Conservation (phyloP, 2,329 filamentous ascomycete genomes). For the Aspergillus quadrilineatus region DNA sequence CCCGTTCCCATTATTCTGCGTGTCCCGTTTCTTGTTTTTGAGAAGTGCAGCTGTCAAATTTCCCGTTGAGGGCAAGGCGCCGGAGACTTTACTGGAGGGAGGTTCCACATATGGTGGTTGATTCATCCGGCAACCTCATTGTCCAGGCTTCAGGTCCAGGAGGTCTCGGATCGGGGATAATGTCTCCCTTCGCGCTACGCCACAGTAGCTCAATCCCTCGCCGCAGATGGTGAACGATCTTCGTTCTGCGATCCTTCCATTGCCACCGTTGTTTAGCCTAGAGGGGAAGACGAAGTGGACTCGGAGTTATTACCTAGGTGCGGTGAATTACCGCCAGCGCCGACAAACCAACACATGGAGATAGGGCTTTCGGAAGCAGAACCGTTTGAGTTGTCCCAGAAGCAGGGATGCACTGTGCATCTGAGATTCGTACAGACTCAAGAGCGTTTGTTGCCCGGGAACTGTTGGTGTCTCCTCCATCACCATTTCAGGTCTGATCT, state of each 20-base stretch:
- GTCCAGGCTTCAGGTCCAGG: background rate
- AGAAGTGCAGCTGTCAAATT: constrained; percentile 32
- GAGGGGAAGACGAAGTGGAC: background rate
- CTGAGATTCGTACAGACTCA: constrained; percentile 1
- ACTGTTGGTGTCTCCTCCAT: background rate
- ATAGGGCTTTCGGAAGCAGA: constrained; percentile 1
- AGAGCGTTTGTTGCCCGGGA: background rate
- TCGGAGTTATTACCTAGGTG: background rate
- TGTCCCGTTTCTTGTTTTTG: constrained; percentile 16
- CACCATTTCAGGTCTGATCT: background rate
- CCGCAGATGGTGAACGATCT: background rate
- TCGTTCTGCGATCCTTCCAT: constrained; percentile 1
- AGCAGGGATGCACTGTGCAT: background rate
- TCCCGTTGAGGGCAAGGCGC: constrained; percentile 28
- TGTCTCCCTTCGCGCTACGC: background rate
- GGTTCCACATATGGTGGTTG: constrained; percentile 17
- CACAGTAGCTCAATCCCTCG: background rate
- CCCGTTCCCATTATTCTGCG: constrained; percentile 2
- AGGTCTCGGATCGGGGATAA: background rate
- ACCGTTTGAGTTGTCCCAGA: background rate
- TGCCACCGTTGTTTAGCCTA: constrained; percentile 6
- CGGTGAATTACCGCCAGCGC: background rate
- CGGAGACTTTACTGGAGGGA: constrained; percentile 29
- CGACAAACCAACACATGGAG: background rate
- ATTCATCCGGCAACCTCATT: constrained; percentile 8